Evolutionary conservation across 1,139 yeast species (phyloP).

Genomic region (Diutina ranongensis): DNA sequence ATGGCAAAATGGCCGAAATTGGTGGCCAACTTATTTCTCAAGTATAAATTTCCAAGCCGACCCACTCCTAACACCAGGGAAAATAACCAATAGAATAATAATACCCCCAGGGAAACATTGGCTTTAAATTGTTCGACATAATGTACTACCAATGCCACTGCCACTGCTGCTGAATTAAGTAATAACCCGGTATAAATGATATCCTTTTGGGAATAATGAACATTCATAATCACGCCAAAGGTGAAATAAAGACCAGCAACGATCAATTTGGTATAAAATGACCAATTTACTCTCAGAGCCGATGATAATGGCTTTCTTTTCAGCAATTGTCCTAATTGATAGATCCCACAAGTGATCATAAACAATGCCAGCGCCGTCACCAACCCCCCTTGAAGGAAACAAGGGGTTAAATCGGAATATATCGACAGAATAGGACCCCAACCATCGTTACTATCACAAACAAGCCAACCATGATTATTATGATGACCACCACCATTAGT

Average conservation of each 20-base stretch:
- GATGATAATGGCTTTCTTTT: constrained; percentile 14
- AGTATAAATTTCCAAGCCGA: constrained; percentile 31
- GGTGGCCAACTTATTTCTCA: constrained; percentile 30
- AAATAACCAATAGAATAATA: constrained; percentile 71
- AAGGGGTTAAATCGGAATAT: constrained; percentile 66
- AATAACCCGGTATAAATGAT: constrained; percentile 32
- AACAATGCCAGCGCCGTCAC: constrained; percentile 39
- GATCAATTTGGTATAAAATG: constrained; percentile 31
- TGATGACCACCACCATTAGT: too few species aligned
- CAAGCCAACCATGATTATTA: neutral
- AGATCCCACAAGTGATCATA: constrained; percentile 42
- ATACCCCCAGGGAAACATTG: constrained; percentile 52
- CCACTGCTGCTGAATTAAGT: constrained; percentile 20
- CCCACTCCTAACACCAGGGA: constrained; percentile 29
- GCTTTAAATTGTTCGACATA: constrained; percentile 63
- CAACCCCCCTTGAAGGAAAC: constrained; percentile 67
- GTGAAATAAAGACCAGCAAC: constrained; percentile 31
- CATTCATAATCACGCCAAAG: constrained; percentile 18
- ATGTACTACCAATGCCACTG: constrained; percentile 46
- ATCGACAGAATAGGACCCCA: constrained; percentile 58
- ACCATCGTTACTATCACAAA: constrained; percentile 32
- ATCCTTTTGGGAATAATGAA: constrained; percentile 19
- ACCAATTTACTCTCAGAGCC: constrained; percentile 28
- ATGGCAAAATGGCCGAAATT: constrained; percentile 32
- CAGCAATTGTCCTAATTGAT: constrained; percentile 25